A percentile compares a stretch with the other conserved stretches of the same genome.
These are phyloP conservation scores for Lactifluus volemus DNA, from an alignment of 768 basidiomycete genomes.

Conservation along the genomic window DNA sequence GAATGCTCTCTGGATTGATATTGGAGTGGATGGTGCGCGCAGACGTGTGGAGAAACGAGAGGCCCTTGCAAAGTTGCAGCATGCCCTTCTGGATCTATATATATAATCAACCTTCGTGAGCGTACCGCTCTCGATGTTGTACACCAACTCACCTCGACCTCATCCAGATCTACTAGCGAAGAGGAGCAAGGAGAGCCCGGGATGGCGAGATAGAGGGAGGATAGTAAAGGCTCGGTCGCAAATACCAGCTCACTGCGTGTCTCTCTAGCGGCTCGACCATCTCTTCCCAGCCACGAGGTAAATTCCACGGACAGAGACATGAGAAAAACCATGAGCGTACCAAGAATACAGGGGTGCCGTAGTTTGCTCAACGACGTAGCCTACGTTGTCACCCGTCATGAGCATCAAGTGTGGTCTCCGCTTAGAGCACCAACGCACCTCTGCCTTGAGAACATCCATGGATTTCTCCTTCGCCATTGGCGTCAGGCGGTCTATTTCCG, in stretches of 20 bases:
- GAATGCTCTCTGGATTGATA: constrained; percentile 74
- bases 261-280: constrained; percentile 98
- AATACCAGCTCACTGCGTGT: constrained; percentile 83
- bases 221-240: constrained; percentile 84
- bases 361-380: constrained; percentile 76
- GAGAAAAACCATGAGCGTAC: constrained; percentile 31
- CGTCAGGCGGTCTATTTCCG: constrained; percentile 65
- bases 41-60: constrained; percentile 85
- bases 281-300: constrained; percentile 40
- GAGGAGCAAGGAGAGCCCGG: constrained; percentile 48
- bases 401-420: background rate
- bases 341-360: constrained; percentile 89
- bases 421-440: constrained; percentile 43
- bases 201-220: constrained; percentile 73
- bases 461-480: constrained; percentile 60
- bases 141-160: constrained; percentile 66
- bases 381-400: constrained; percentile 32
- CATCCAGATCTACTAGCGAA: constrained; percentile 77
- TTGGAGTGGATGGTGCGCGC: constrained; percentile 92
- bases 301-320: constrained; percentile 4
- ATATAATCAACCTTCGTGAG: constrained; percentile 7
- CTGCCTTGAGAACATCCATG: constrained; percentile 80
- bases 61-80: constrained; percentile 83
- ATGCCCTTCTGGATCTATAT: constrained; percentile 90
- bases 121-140: background rate